Percentiles rank a stretch among this genome's conserved stretches.
phyloP scores from a whole-genome alignment of 306 rosid genomes.

The Acmispon strigosus region DNA sequence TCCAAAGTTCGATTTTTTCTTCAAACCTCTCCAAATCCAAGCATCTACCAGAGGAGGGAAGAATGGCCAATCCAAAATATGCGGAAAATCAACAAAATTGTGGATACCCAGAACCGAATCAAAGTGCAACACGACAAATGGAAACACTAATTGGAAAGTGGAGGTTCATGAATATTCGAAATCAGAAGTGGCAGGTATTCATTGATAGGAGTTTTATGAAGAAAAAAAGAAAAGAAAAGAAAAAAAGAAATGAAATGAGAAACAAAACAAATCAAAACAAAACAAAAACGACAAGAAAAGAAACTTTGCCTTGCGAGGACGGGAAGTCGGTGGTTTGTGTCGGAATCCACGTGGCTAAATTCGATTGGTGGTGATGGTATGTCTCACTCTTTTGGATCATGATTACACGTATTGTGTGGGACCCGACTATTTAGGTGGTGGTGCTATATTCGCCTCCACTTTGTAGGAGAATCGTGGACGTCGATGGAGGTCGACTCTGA shows the following conservation, averaged over 20 bases:
- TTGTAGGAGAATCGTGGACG: background rate
- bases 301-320: background rate
- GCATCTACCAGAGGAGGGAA: background rate
- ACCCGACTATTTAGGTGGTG: constrained; percentile 16
- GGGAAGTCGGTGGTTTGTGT: constrained; percentile 19
- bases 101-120: constrained; percentile 15
- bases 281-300: background rate
- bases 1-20: constrained; percentile 8
- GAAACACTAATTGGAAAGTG: background rate
- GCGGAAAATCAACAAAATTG: constrained; percentile 8
- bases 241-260: too few species aligned
- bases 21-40: background rate
- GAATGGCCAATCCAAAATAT: background rate
- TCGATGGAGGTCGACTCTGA: background rate
- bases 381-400: constrained; percentile 15
- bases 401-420: constrained; percentile 29
- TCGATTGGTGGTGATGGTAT: background rate
- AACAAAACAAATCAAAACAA: too few species aligned
- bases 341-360: constrained; percentile 17
- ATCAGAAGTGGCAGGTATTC: background rate
- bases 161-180: constrained; percentile 15
- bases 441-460: background rate
- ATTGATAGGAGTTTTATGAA: background rate
- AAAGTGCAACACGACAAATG: background rate
- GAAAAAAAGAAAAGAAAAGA: too few species aligned